Conservation (phyloP, 192 early-diverging fungal genomes). For the Coemansia asiatica region DNA sequence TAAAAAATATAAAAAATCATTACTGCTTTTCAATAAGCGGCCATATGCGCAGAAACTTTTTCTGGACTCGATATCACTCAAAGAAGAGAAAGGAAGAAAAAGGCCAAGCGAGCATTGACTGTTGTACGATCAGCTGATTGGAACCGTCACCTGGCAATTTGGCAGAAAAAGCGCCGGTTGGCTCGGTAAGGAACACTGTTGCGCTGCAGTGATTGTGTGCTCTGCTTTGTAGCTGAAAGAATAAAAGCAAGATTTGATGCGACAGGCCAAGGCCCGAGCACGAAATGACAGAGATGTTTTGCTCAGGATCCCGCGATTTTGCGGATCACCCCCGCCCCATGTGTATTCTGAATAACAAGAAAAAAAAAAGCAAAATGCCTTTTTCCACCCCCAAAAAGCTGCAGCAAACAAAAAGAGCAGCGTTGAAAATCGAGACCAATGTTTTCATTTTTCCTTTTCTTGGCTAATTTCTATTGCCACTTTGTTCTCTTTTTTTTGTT, state of each 20-base stretch:
- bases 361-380: neutral
- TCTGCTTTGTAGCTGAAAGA: neutral
- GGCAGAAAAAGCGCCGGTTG: too few relatives aligned
- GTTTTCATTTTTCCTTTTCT: neutral
- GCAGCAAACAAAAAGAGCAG: constrained; percentile 1
- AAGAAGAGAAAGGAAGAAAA: too few relatives aligned
- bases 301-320: neutral
- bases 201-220: neutral
- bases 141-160: too few relatives aligned
- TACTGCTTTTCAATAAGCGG: too few relatives aligned
- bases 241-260: neutral
- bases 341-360: neutral
- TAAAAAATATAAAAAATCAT: too few relatives aligned
- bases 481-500: constrained; percentile 4
- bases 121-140: neutral
- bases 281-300: too few relatives aligned
- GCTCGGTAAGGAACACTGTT: too few relatives aligned
- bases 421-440: constrained; percentile 1
- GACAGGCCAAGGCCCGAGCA: neutral
- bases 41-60: too few relatives aligned
- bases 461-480: neutral
- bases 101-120: neutral
- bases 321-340: neutral
- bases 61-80: too few relatives aligned
- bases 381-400: neutral